These are phyloP conservation scores for Metschnikowia gruessii DNA, from an alignment of 805 yeast genomes.

Conservation along the genomic window DNA sequence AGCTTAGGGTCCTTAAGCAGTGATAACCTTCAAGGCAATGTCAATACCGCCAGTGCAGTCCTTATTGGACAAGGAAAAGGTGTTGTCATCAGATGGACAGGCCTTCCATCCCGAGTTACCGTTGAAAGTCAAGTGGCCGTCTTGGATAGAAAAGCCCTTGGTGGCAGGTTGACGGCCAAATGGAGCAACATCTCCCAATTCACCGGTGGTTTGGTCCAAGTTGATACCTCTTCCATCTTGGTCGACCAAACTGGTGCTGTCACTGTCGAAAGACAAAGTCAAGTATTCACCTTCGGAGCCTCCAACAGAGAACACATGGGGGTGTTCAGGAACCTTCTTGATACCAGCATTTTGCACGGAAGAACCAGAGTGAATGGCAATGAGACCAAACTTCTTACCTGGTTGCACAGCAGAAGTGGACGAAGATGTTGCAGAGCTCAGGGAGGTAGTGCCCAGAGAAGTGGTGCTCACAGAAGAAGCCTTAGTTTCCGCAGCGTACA, in stretches of 20 bases:
- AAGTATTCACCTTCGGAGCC: constrained; percentile 29
- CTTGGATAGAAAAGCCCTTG: constrained; percentile 37
- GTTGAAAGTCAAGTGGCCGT: constrained; percentile 36
- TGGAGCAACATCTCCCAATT: constrained; percentile 34
- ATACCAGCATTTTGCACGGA: constrained; percentile 26
- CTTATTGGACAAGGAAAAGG: constrained; percentile 23
- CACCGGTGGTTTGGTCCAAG: constrained; percentile 31
- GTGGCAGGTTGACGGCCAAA: constrained; percentile 33
- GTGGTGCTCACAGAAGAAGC: too few relatives aligned
- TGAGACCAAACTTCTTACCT: constrained; percentile 19
- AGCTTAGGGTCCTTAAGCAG: neutral
- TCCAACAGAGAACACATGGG: constrained; percentile 35
- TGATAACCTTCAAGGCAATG: constrained; percentile 25
- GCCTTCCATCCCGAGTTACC: constrained; percentile 38
- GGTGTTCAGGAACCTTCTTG: constrained; percentile 30
- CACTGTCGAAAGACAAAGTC: constrained; percentile 24
- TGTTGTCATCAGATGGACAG: constrained; percentile 31
- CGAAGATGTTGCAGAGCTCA: neutral
- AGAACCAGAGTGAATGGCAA: constrained; percentile 26
- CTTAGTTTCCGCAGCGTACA: constrained; percentile 4
- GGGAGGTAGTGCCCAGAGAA: too few relatives aligned
- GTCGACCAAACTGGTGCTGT: constrained; percentile 28
- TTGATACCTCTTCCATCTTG: constrained; percentile 30
- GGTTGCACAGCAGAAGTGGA: constrained; percentile 1
- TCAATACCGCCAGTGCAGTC: constrained; percentile 31